phyloP scores from a whole-genome alignment of 305 asterid species.

The Withania somnifera region DNA sequence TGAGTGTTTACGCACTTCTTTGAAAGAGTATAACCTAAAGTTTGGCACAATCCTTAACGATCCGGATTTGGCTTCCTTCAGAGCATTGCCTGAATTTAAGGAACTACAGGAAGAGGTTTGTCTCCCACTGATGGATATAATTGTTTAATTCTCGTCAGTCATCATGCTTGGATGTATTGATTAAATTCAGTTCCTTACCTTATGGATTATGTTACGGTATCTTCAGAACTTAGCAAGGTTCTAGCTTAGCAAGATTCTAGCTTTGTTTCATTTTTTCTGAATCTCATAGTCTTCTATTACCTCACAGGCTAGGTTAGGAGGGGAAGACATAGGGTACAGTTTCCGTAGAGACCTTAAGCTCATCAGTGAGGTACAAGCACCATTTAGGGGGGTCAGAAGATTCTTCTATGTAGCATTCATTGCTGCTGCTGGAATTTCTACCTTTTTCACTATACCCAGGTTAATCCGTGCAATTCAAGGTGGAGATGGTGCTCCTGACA shows the following conservation, averaged over 20 bases:
- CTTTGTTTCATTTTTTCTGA: neutral
- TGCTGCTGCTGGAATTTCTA: slow-evolving; percentile 88
- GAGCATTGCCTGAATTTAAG: slow-evolving; percentile 84
- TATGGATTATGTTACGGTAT: neutral
- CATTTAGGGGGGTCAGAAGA: slow-evolving; percentile 80
- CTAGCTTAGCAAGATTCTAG: neutral
- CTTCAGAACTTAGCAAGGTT: neutral
- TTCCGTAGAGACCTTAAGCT: slow-evolving; percentile 95
- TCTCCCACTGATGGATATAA: slow-evolving; percentile 7
- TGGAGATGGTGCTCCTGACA: slow-evolving; percentile 76
- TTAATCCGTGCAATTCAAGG: slow-evolving; percentile 60
- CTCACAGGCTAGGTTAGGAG: slow-evolving; percentile 75
- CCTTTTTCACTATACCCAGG: slow-evolving; percentile 66
- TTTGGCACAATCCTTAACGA: slow-evolving; percentile 85
- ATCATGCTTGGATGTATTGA: neutral
- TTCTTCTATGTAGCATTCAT: slow-evolving; percentile 80
- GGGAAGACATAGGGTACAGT: slow-evolving; percentile 86
- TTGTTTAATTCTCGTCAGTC: neutral
- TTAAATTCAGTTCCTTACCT: neutral
- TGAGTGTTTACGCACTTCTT: slow-evolving; percentile 75
- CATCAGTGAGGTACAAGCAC: slow-evolving; percentile 97
- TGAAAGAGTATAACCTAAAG: slow-evolving; percentile 70
- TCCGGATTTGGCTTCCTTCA: slow-evolving; percentile 94
- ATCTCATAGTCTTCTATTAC: slow-evolving; percentile 6
- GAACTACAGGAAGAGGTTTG: slow-evolving; percentile 92